A percentile compares a stretch with the other conserved stretches of the same genome.
These are phyloP conservation scores for Nicotiana obtusifolia DNA, from an alignment of 257 asterid species.

Conservation along the genomic window DNA sequence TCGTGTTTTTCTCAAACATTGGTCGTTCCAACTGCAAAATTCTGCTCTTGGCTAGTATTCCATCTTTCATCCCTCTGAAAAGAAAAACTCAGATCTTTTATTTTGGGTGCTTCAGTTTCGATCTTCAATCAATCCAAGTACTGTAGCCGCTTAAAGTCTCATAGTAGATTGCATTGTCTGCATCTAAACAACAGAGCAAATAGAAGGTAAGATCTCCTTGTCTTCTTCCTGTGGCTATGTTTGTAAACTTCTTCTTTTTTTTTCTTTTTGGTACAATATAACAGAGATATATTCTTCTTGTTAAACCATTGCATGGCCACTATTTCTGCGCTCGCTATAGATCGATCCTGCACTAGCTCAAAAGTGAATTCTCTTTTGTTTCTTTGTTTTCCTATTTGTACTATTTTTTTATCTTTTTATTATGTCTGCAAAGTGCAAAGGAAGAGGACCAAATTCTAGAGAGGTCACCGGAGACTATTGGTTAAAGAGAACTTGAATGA, in stretches of 20 bases:
- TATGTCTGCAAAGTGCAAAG: not conserved
- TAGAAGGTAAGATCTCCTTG: not conserved
- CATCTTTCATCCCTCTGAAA: too few species aligned
- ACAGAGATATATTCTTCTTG: not conserved
- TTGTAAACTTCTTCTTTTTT: not conserved
- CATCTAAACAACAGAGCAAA: not conserved
- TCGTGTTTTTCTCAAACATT: not conserved
- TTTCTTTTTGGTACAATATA: not conserved
- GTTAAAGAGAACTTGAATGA: not conserved
- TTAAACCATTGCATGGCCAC: not conserved
- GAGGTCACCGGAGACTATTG: not conserved
- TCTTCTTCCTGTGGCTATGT: not conserved
- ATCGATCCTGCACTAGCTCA: not conserved
- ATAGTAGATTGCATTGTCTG: not conserved
- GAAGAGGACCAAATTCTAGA: not conserved
- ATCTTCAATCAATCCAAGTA: not conserved
- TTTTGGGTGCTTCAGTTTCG: not conserved
- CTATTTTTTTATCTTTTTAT: not conserved
- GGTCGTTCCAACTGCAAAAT: not conserved
- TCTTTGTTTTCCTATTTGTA: not conserved
- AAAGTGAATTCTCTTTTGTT: not conserved
- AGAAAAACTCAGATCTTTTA: not conserved
- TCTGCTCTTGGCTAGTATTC: too few species aligned
- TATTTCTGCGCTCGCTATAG: not conserved
- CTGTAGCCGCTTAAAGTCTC: not conserved